Base-by-base conservation (phyloP, 2,329 filamentous ascomycete genomes). In the Colletotrichum sp. region DNA sequence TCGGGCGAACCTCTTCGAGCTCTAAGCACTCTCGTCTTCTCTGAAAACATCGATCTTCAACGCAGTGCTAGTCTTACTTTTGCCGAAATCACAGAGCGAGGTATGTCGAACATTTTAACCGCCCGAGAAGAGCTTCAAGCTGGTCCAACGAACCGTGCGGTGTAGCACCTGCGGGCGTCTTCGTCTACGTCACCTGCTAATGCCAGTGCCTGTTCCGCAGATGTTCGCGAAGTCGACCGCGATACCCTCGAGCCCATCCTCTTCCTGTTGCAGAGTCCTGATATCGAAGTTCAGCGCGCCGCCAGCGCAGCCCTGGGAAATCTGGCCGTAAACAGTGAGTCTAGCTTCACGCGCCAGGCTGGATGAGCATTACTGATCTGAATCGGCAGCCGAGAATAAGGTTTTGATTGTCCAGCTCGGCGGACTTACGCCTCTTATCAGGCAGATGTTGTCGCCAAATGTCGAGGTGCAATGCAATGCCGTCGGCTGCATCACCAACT, bases 401-500 rank as follows among this genome's bases (percentile, higher is more conserved):
- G 96, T 98, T 77, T 89, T 96, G 78, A 99, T 99, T 81, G 97
- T 99, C 76, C 92, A 95, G 78, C 92, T 99, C 18, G 96, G 96
- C 74, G 97, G 97, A 30, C 90, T 99, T 76, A 93, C 93, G 69
- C 96, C 97, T 69, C 90, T 99, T 75, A 99, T 98, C 85, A 94
- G 95, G 78, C 97, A 99, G 86, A 99, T 99, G 97, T 95, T 97
- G 87, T 98, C 96, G 72, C 92, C 94, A 62, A 99, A 99, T 81
- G 97, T 99, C 79, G 97, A 99, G 84, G 97, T 99, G 30, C 97
- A 99, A 86, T 99, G 97, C 89, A 99, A 99, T 85, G 97, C 97
- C 58, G 97, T 99, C 76, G 97, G 97, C 67, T 99, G 97, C 87
- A 99, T 99, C 84, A 99, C 97, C 61, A 99, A 99, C 83, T 87